Evolutionary conservation across 192 early-diverging fungal genomes (phyloP).

Genomic region (Chytriomyces sp.): DNA sequence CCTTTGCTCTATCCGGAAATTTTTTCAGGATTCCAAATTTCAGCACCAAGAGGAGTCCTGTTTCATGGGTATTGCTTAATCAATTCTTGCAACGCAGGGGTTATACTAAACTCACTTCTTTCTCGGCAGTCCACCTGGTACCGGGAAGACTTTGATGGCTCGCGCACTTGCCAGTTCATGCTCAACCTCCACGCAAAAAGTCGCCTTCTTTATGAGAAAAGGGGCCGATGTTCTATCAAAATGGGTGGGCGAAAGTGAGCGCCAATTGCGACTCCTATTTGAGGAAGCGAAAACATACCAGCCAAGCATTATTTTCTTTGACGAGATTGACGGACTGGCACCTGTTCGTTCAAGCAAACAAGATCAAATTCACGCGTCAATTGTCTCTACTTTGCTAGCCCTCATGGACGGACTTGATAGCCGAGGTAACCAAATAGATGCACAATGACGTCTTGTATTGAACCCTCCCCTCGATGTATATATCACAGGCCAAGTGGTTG

Average conservation of each 20-base stretch:
- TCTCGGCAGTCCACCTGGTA: slow-evolving; percentile 46
- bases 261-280: slow-evolving; percentile 69
- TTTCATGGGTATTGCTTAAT: slow-evolving; percentile 58
- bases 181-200: slow-evolving; percentile 49
- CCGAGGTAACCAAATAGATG: slow-evolving; percentile 44
- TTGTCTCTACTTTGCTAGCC: slow-evolving; percentile 75
- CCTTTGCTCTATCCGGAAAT: slow-evolving; percentile 76
- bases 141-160: slow-evolving; percentile 75
- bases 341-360: slow-evolving; percentile 69
- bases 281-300: slow-evolving; percentile 73
- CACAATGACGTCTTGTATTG: neutral
- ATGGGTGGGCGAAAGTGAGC: slow-evolving; percentile 77
- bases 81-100: too few species aligned
- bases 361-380: slow-evolving; percentile 71
- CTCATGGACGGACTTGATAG: slow-evolving; percentile 78
- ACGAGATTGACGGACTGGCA: slow-evolving; percentile 80
- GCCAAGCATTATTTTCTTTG: slow-evolving; percentile 79
- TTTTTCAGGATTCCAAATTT: slow-evolving; percentile 61
- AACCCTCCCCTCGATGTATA: neutral
- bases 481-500: slow-evolving; percentile 69
- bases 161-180: slow-evolving; percentile 52
- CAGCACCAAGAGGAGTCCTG: slow-evolving; percentile 68
- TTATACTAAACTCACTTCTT: too few species aligned
- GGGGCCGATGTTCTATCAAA: slow-evolving; percentile 75
- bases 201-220: slow-evolving; percentile 76